Percentiles rank a stretch among this genome's conserved stretches.
phyloP scores from a whole-genome alignment of 2,329 filamentous ascomycete species.

The Huntiella abstrusa region DNA sequence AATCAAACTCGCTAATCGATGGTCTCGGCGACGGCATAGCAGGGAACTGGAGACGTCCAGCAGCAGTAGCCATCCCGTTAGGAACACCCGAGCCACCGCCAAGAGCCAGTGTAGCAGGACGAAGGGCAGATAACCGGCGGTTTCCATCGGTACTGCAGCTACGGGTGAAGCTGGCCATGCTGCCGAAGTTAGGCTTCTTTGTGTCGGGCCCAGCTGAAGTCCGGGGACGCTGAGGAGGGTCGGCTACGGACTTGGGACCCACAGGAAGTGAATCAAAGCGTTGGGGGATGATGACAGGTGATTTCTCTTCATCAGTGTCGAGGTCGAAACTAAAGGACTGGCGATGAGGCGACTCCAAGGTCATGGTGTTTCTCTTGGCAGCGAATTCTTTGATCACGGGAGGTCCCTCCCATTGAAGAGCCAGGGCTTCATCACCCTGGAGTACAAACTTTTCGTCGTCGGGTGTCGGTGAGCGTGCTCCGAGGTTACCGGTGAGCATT shows the following conservation, averaged over 20 bases:
- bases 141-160: conserved; percentile 2
- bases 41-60: conserved; percentile 3
- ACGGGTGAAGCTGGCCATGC: neutral
- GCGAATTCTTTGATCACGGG: conserved; percentile 29
- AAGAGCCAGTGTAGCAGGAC: conserved; percentile 7
- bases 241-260: no score
- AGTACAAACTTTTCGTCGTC: conserved; percentile 5
- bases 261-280: no score
- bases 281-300: neutral
- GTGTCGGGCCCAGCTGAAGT: conserved; percentile 7
- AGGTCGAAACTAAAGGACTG: conserved; percentile 31
- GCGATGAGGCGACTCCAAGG: conserved; percentile 25
- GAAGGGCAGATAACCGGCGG: conserved; percentile 3
- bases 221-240: conserved; percentile 6
- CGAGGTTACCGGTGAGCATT: conserved; percentile 1
- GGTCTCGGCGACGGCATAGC: neutral
- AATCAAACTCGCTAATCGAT: conserved; percentile 1
- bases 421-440: conserved; percentile 20
- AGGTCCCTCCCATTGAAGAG: conserved; percentile 15
- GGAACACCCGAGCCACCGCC: neutral
- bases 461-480: conserved; percentile 6
- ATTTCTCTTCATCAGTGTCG: neutral
- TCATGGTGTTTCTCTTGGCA: conserved; percentile 33
- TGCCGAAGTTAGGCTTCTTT: neutral
- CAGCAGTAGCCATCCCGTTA: conserved; percentile 1